Base-by-base conservation (phyloP, 768 basidiomycete genomes). In the Hygrophoropsis aurantiaca region DNA sequence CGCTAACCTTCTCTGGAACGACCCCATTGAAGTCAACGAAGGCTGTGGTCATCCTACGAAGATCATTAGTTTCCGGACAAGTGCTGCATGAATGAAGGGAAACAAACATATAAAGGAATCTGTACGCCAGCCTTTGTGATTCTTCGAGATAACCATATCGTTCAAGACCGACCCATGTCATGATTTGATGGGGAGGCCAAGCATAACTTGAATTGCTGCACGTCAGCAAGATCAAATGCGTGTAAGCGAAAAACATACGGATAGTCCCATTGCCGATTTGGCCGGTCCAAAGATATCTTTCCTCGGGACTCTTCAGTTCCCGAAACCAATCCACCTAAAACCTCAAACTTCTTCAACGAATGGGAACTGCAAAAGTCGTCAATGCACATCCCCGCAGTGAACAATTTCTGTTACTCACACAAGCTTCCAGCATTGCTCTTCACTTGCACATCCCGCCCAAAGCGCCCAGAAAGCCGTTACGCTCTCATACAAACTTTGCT, bases 201-300 rank as follows among this genome's bases (percentile, higher is more conserved):
- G 86, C 87, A 58, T 87, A 87, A 56, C 84, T 85, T 54, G 24
- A 38, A 27, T 3, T 15, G 6, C 9, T 13, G 25, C 34, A 24
- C 20, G 42, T 39, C 15, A 74, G 93, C 94, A 68, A 94, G 94
- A 64, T 94, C 95, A 94, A 95, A 99, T 62, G 98, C 97, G 52
- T 97, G 90, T 71, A 30, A 30, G 27, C 4, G 6, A 8, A 15
- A 24, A 34, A 24, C 21, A 42, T 39, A n/a, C 74, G 93, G 95
- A 67, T 94, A 94, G 65, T 94, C 95, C 97, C 95, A 99, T 62
- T 99, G 95, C 53, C 95, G 90, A 71, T 97, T 97, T 13, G 95
- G 95, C 40, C 97, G 79, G 59, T 97, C 94, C 44, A 99, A 74
- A 13, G 94, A 95, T 49, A 98, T 94, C 65, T 90, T 89, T 44